Conservation (phyloP, 2,329 filamentous ascomycete genomes). For the Trichoderma atrobrunneum region DNA sequence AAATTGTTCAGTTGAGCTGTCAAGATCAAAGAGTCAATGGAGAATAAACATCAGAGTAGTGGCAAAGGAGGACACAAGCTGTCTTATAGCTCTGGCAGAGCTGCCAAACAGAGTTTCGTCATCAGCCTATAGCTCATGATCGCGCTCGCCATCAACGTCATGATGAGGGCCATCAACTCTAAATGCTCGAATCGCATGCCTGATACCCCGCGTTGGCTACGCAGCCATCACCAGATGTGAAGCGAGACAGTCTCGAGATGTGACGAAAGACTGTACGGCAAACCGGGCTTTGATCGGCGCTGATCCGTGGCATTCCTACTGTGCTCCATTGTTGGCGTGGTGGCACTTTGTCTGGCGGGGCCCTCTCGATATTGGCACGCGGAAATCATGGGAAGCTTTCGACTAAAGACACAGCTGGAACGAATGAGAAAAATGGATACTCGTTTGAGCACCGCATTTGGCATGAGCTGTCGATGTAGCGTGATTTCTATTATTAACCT, state of each 20-base stretch:
- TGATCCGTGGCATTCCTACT: slow-evolving; percentile 6
- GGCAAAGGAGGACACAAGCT: slow-evolving; percentile 1
- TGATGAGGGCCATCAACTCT: neutral
- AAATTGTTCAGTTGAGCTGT: neutral
- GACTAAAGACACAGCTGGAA: neutral
- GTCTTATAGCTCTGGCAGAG: slow-evolving; percentile 12
- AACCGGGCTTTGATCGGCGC: neutral
- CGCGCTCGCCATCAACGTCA: slow-evolving; percentile 16
- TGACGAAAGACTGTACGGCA: neutral
- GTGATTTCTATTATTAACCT: neutral
- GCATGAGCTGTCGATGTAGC: neutral
- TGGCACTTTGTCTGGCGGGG: slow-evolving; percentile 1
- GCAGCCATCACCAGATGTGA: slow-evolving; percentile 17
- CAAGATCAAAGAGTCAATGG: neutral
- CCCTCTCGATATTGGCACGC: neutral
- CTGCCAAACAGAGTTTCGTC: slow-evolving; percentile 9
- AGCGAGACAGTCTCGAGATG: neutral
- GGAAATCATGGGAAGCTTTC: neutral
- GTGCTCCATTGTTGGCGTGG: neutral
- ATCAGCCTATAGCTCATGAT: slow-evolving; percentile 1
- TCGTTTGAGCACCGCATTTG: neutral
- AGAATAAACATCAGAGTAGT: neutral
- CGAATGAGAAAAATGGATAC: neutral
- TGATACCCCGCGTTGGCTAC: slow-evolving; percentile 15
- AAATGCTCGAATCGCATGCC: slow-evolving; percentile 5